Base-by-base conservation (phyloP, 2,329 filamentous ascomycete species). In the Aspergillus sergii region DNA sequence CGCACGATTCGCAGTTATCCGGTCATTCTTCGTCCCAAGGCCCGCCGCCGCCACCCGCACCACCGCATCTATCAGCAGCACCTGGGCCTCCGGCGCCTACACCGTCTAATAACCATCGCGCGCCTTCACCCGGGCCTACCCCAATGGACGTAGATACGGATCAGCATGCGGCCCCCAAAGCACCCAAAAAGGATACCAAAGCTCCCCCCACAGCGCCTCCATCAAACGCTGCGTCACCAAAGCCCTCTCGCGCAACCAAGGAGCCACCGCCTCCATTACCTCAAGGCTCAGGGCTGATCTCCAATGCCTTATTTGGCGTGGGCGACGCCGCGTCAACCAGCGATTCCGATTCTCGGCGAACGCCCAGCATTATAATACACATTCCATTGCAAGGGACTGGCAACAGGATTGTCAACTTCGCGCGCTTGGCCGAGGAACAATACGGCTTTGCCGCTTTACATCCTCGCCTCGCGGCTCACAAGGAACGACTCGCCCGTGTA, bases 391-490 rank as follows among this genome's bases (percentile, higher is more conserved):
- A 90, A 62, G 92, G 93, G 46, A 89, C 92, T 70, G 90, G 88
- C 41, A 97, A 97, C 76, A 93, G 94, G 69, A 94, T 96, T 65
- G 88, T 99, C 79, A 98, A 98, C 77, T 97, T 98, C 68, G 94
- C 94, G 72, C 92, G 93, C 51, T 85, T 98, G 78, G 95, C 96
- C 12, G 93, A 97, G 78, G 93, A 96, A 67, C 91, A 90, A 66
- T 98, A 97, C 76, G 95, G 95, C 28, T 97, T 94, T 84, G 93
- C 96, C 65, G 95, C 94, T 0, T 84, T 98, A 41, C 94, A 98
- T 75, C 95, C 95, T 34, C 91, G 94, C 9, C 85, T 96, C 66
- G 95, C 95, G 2, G 94, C 94, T 36, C 92, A 95, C 67, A 89
- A 92, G 67, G 93, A 96, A 71, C 90, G 93, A 60, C 90, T 96